phyloP scores from a whole-genome alignment of 2,329 filamentous ascomycete species.

The Phyllosticta citribraziliensis region DNA sequence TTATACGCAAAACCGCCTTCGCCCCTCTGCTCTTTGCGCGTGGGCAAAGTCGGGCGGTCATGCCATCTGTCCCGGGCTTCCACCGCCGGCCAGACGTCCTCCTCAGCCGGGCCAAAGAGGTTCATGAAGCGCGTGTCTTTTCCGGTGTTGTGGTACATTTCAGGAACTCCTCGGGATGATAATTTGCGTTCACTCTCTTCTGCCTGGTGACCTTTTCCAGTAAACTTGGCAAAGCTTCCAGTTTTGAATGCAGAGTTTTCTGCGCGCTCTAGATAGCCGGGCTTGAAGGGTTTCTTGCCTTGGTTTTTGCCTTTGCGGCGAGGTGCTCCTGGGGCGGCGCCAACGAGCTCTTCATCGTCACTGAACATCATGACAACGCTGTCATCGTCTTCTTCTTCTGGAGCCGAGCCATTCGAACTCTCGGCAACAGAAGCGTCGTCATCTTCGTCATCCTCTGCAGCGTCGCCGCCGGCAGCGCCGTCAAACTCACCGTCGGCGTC shows the following conservation, averaged over 20 bases:
- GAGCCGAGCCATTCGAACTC: neutral
- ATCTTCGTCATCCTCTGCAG: conserved; percentile 14
- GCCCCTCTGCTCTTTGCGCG: conserved; percentile 25
- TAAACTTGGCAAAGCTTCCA: conserved; percentile 13
- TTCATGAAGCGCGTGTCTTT: conserved; percentile 39
- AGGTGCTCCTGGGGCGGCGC: neutral
- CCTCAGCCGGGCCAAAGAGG: conserved; percentile 41
- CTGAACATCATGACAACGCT: conserved; percentile 11
- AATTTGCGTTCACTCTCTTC: conserved; percentile 1
- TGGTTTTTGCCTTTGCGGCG: conserved; percentile 1
- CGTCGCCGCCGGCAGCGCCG: conserved; percentile 8
- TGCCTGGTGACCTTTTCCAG: conserved; percentile 4
- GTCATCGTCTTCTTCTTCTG: conserved; percentile 8
- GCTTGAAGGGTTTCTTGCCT: conserved; percentile 2
- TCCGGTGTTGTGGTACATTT: conserved; percentile 20
- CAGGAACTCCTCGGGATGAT: conserved; percentile 18
- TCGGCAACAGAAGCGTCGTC: conserved; percentile 10
- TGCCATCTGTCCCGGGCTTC: conserved; percentile 43
- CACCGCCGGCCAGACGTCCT: conserved; percentile 40
- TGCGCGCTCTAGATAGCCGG: conserved; percentile 6
- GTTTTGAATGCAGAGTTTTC: conserved; percentile 15
- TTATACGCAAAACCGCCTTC: conserved; percentile 32
- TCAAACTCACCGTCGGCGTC: conserved; percentile 27
- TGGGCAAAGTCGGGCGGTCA: conserved; percentile 42
- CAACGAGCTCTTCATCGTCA: conserved; percentile 18